Evolutionary conservation across 2,329 filamentous ascomycete species (phyloP).

Genomic region (Fusarium sp.): DNA sequence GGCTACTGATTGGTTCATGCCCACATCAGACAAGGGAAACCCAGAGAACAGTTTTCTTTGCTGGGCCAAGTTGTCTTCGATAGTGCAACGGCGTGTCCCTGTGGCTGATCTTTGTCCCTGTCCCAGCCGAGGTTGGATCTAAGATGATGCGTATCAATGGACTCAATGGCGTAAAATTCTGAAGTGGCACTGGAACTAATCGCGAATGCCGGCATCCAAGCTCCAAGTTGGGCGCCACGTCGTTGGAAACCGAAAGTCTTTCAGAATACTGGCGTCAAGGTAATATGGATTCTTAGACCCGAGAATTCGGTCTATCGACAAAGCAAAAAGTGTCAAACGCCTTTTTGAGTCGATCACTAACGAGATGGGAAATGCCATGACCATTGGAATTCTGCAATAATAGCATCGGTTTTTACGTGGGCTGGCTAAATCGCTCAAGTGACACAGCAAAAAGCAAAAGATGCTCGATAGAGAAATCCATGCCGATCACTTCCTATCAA

Average conservation of each 20-base stretch:
- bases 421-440: slow-evolving; percentile 15
- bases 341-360: slow-evolving; percentile 15
- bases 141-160: not conserved
- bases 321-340: slow-evolving; percentile 17
- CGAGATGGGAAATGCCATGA: slow-evolving; percentile 5
- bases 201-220: not conserved
- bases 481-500: slow-evolving; percentile 4
- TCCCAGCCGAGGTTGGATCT: not conserved
- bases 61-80: not conserved
- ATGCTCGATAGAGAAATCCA: not conserved
- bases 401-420: slow-evolving; percentile 8
- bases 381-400: not conserved
- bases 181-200: not conserved
- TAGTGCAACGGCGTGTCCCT: slow-evolving; percentile 21
- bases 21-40: not conserved
- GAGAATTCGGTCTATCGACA: slow-evolving; percentile 1
- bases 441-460: slow-evolving; percentile 16
- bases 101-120: slow-evolving; percentile 28
- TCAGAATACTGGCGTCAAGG: slow-evolving; percentile 10
- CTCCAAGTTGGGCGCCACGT: slow-evolving; percentile 16
- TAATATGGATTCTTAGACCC: not conserved
- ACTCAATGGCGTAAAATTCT: slow-evolving; percentile 5
- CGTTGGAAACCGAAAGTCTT: slow-evolving; percentile 1
- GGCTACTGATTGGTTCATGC: slow-evolving; percentile 1
- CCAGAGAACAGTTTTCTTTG: not conserved